phyloP scores from a whole-genome alignment of 768 basidiomycete genomes.

The Russula emetica region DNA sequence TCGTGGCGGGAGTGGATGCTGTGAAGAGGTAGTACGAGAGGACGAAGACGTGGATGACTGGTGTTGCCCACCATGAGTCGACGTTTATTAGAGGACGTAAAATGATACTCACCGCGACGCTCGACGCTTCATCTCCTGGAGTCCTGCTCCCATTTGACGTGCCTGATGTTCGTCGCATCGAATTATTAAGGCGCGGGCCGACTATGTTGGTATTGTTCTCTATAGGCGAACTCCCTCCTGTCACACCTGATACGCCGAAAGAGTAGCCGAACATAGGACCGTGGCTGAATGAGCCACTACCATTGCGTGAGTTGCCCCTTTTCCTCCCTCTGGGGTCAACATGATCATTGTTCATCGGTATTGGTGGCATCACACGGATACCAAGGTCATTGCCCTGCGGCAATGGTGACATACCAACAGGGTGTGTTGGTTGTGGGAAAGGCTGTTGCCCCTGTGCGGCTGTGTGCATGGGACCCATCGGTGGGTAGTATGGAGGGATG shows the following conservation, averaged over 20 bases:
- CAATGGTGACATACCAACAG: conserved; percentile 27
- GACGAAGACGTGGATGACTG: conserved; percentile 80
- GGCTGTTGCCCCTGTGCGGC: conserved; percentile 26
- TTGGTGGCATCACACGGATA: conserved; percentile 33
- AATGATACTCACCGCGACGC: conserved; percentile 51
- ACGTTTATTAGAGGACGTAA: not conserved
- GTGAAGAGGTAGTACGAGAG: conserved; percentile 71
- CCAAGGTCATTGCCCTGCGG: conserved; percentile 30
- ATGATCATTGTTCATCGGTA: conserved; percentile 31
- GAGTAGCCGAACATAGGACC: conserved; percentile 57
- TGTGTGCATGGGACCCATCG: conserved; percentile 21
- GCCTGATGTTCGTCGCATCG: conserved; percentile 46
- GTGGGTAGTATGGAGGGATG: conserved; percentile 10
- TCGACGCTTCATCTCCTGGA: conserved; percentile 70
- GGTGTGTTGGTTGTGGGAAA: conserved; percentile 33
- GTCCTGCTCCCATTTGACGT: conserved; percentile 55
- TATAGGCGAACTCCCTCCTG: conserved; percentile 6
- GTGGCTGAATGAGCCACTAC: conserved; percentile 52
- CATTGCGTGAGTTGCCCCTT: conserved; percentile 30
- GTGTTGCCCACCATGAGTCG: not conserved
- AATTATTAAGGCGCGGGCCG: conserved; percentile 59
- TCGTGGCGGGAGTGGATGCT: conserved; percentile 70
- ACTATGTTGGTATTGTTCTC: conserved; percentile 43
- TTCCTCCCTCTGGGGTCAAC: conserved; percentile 33
- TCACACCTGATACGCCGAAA: conserved; percentile 31